Base-by-base conservation (phyloP, 2,329 filamentous ascomycete species). In the Coleophoma eucalyptorum region DNA sequence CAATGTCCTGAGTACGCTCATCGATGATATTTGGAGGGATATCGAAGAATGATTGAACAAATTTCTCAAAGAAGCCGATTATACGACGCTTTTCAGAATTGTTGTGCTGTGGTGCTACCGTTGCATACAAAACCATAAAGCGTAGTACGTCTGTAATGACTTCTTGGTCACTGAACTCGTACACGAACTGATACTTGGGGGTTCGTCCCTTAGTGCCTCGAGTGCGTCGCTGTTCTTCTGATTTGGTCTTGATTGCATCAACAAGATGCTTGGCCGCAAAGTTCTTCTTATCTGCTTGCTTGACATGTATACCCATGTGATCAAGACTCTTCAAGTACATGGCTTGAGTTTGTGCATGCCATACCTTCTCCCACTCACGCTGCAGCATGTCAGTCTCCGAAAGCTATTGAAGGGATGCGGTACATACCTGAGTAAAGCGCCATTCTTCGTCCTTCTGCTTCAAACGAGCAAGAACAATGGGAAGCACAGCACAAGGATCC, bases 301-400 rank as follows among this genome's bases (percentile, higher is more conserved):
- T 96, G 62, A 90, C 89, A 48, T 90, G 86, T 53, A 96, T 91
- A 18, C 91, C 91, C 80, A 97, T 96, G 65, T 99, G 94, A 64
- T 99, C 94, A 48, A 99, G 82, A 67, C 91, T 96, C 74, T 91
- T 95, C 72, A 95, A 89, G 70, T 97, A 96, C 74, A 96, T 93
- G 63, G 88, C 86, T 65, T 96, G 88, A 20, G 93, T 97, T 72
- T 97, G 94, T 46, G 90, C 86, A 56, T 94, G 90, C 94, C 94
- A 99, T 7, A 99, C 91, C 71, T 97, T 97, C 69, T 97, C 92
- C 94, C 94, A 99, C 67, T 99, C 95, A 32, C 94, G 90, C 76
- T 89, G 48, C 11, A 10, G 11, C 52, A 48, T 46, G 15, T 48
- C n/a, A 54, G 54, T 58, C 49, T 45, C 7, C 19, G 5, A 54